Evolutionary conservation across 805 yeast species (phyloP), one percentile per base, ranked within the genome.

Genomic region (Pichia californica): DNA sequence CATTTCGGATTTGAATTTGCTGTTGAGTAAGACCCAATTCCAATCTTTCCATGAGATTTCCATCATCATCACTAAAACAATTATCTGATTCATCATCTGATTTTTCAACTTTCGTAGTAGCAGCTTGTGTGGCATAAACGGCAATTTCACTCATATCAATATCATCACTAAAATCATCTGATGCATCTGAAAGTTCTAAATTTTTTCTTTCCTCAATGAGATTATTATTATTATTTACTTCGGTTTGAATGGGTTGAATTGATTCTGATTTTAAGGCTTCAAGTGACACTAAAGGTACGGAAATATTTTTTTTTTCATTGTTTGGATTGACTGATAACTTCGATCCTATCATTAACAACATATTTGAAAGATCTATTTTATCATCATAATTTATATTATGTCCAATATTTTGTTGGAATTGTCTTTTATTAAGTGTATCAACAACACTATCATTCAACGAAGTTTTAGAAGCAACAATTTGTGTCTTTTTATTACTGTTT

Each of bases 391-490:
- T 36, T 33, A 35, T 15, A 19, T 32, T 31, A 11, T 15, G 11
- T 7, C 18, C 6, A 27, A 11, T 27, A n/a, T 31, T 21, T 27
- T 35, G 27, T 13, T 16, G 15, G 7, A 74, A 66, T 45, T 64
- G 68, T 20, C 73, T 55, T 42, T 75, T 60, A 34, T 47, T 46
- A 10, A 72, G 51, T 13, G 66, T 54, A 2, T 73, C 73, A 9
- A 68, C 44, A 50, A 50, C 47, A 37, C 59, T 59, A 26, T 58
- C 57, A 46, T 58, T 52, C 26, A 51, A 41, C 2, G 57, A 50
- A 31, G 50, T 51, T 31, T 54, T 59, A 1, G 52, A 50, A n/a
- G 61, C 58, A 23, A 58, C 53, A 8, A 58, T 53, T 26, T 41
- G 40, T 2, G 40, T 36, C 3, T 28, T 8, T 4, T 26, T 19